Conservation (phyloP, 192 early-diverging fungal genomes). For the Chytriomyces confervae region DNA sequence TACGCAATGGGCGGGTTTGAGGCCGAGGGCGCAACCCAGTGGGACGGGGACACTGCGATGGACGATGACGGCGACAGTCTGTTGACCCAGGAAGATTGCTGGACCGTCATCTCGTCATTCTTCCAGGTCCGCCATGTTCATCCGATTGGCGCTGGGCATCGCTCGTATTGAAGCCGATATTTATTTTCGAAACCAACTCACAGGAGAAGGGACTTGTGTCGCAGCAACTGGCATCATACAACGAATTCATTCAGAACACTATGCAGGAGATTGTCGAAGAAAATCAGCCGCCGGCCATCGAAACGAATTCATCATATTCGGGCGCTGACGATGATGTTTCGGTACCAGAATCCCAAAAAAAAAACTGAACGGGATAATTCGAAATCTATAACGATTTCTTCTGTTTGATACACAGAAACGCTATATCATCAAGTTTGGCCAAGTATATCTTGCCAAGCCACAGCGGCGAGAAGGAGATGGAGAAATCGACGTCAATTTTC, state of each 20-base stretch:
- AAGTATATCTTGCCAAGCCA: constrained; percentile 89
- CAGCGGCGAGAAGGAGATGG: constrained; percentile 84
- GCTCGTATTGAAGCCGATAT: too few relatives aligned
- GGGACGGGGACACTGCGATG: background rate
- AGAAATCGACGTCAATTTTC: constrained; percentile 66
- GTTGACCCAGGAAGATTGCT: constrained; percentile 75
- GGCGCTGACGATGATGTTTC: constrained; percentile 77
- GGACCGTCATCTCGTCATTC: constrained; percentile 93
- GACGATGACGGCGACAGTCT: constrained; percentile 40
- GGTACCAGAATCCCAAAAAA: constrained; percentile 52
- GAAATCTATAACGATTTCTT: background rate
- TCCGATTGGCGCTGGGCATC: too few relatives aligned
- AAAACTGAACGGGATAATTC: background rate
- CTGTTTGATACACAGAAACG: constrained; percentile 67
- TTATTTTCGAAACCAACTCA: constrained; percentile 42
- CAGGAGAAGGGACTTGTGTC: constrained; percentile 91
- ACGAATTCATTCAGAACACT: constrained; percentile 96
- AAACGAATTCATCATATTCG: constrained; percentile 69
- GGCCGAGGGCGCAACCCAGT: too few relatives aligned
- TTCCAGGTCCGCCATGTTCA: constrained; percentile 53
- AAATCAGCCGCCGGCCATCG: constrained; percentile 81
- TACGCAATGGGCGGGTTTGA: too few relatives aligned
- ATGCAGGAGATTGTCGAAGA: constrained; percentile 98
- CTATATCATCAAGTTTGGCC: constrained; percentile 92
- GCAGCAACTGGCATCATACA: constrained; percentile 97